phyloP scores from a whole-genome alignment of 441 rosid genomes.

The Erodium trifolium region DNA sequence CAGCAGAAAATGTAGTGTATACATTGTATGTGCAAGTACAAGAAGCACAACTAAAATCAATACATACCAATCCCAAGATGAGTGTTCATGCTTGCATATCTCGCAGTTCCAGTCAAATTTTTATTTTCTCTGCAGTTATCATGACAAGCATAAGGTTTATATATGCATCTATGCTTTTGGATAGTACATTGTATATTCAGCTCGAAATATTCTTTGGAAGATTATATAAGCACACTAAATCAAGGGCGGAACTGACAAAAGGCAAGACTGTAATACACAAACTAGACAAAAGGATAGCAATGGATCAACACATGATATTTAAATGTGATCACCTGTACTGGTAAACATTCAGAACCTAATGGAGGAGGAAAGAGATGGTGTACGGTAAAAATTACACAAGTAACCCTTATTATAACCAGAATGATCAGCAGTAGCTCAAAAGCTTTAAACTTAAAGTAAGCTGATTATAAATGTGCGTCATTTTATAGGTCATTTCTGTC shows the following conservation, averaged over 20 bases:
- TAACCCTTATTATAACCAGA: background rate
- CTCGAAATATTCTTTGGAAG: background rate
- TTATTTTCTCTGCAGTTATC: constrained; percentile 7
- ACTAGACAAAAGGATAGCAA: background rate
- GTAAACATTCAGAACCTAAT: background rate
- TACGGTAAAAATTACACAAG: background rate
- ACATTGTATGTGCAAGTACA: background rate
- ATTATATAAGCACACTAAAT: background rate
- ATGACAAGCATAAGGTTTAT: background rate
- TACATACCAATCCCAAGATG: constrained; percentile 8
- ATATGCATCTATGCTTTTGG: too few species aligned
- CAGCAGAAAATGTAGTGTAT: background rate
- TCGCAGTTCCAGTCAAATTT: constrained; percentile 5
- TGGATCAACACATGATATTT: background rate
- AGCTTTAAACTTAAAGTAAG: background rate
- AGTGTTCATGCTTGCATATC: constrained; percentile 11
- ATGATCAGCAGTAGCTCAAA: background rate
- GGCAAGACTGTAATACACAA: background rate
- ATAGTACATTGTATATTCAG: background rate
- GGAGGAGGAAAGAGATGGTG: background rate
- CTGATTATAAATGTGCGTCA: background rate
- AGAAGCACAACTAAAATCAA: background rate
- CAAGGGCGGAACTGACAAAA: background rate
- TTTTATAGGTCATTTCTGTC: background rate
- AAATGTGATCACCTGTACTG: background rate